Conservation (phyloP, 306 rosid species). For the Castanea sativa region DNA sequence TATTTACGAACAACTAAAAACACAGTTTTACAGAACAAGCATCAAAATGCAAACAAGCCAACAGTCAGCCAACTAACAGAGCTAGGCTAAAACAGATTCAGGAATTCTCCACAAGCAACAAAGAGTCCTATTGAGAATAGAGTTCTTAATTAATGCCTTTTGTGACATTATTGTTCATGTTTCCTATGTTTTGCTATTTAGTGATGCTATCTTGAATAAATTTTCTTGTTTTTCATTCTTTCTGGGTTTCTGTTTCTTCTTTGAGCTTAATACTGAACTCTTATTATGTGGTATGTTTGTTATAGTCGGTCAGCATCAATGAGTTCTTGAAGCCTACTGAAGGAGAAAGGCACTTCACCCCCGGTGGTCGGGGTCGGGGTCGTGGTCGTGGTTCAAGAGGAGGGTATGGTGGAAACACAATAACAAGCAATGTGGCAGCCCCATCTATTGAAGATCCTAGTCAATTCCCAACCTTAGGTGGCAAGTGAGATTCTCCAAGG, state of each 20-base stretch:
- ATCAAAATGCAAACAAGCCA: no score
- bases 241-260: neutral
- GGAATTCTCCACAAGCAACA: no score
- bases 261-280: neutral
- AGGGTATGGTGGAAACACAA: constrained; percentile 43
- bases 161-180: neutral
- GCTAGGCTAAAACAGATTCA: no score
- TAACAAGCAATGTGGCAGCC: constrained; percentile 43
- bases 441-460: constrained; percentile 83
- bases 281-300: neutral
- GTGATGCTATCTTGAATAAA: neutral
- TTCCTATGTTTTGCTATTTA: neutral
- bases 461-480: constrained; percentile 95
- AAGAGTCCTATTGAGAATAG: no score
- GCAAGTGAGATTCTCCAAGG: constrained; percentile 59
- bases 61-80: no score
- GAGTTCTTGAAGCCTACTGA: constrained; percentile 95
- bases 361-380: constrained; percentile 81
- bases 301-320: constrained; percentile 69
- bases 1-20: neutral
- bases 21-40: no score
- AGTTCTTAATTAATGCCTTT: neutral
- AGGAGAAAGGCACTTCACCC: constrained; percentile 62
- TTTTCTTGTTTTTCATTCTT: neutral
- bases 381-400: constrained; percentile 77